Base-by-base conservation (phyloP, 768 basidiomycete species). In the Tulasnella sp. region DNA sequence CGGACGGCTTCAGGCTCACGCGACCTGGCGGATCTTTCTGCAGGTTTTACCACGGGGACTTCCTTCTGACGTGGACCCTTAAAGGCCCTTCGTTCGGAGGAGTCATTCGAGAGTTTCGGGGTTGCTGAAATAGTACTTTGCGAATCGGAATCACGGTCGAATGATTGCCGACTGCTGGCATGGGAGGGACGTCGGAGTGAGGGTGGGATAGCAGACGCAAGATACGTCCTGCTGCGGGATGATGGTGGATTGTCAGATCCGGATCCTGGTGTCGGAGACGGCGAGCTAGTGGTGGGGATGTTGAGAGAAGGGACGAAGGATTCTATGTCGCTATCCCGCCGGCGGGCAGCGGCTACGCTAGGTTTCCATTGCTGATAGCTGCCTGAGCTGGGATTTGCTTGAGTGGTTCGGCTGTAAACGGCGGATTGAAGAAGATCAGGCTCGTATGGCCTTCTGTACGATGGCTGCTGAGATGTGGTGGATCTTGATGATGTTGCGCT, bases 311-410 rank as follows among this genome's bases (percentile, higher is more conserved):
- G 58, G 58, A 64, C 31, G 58, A 64, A 64, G 58, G 58, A 25
- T 64, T 64, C 58, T n/a, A 64, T 64, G 31, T 64, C 58, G 58
- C 58, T 64, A 64, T 64, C 58, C 58, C 58, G 58, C 58, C 58
- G 58, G 58, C 58, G 58, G 58, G 58, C 5, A 64, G 58, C 58
- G 25, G 58, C 58, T 25, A 25, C 58, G 31, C 29, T 64, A 14
- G 58, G 58, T 64, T 11, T 64, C 58, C 58, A 64, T 64, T 64
- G 58, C 58, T 64, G 58, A 64, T 64, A 64, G 58, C 58, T 64
- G 58, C 58, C 58, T 64, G 58, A 64, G 58, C 58, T 64, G 25
- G 58, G 31, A 64, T 34, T 34, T 11, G 58, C 14, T 17, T 64
- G 58, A 2, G 58, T 25, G 25, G 58, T 25, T 64, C 31, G 25